Evolutionary conservation across 352 stramenopile species (phyloP).

Genomic region (Phytophthora quininea): DNA sequence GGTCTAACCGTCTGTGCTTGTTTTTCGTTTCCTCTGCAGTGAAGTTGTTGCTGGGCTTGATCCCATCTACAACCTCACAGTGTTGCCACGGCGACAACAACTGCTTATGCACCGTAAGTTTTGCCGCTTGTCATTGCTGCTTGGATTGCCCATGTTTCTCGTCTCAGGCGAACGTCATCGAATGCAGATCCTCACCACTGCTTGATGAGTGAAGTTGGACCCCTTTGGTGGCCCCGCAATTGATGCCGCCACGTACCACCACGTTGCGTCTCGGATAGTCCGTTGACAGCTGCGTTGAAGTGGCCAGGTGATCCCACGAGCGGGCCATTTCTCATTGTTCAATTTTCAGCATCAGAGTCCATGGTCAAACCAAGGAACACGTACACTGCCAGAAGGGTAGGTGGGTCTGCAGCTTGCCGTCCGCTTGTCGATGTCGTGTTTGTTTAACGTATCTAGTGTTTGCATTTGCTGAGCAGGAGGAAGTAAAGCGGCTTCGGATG

Average conservation of each 20-base stretch:
- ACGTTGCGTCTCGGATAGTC: background rate
- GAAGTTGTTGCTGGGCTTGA: no score
- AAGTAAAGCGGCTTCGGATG: background rate
- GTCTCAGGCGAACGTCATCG: conserved; percentile 3
- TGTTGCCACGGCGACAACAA: no score
- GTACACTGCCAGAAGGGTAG: conserved; percentile 6
- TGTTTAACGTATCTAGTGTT: background rate
- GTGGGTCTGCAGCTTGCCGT: background rate
- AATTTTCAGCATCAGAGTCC: background rate
- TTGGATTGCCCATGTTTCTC: background rate
- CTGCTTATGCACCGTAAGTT: no score
- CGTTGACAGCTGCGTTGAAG: background rate
- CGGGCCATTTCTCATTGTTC: background rate
- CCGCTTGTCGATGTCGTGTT: background rate
- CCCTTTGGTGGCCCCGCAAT: background rate
- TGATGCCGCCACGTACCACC: background rate
- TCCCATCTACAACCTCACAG: no score
- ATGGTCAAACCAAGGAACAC: conserved; percentile 8
- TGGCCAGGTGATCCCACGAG: background rate
- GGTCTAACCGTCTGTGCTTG: no score
- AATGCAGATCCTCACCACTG: background rate
- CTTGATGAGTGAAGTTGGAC: background rate
- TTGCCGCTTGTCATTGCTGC: background rate
- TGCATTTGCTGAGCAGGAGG: background rate
- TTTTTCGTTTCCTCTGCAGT: no score